Conservation (phyloP, 2,329 filamentous ascomycete species). For the Aspergillus caelatus region DNA sequence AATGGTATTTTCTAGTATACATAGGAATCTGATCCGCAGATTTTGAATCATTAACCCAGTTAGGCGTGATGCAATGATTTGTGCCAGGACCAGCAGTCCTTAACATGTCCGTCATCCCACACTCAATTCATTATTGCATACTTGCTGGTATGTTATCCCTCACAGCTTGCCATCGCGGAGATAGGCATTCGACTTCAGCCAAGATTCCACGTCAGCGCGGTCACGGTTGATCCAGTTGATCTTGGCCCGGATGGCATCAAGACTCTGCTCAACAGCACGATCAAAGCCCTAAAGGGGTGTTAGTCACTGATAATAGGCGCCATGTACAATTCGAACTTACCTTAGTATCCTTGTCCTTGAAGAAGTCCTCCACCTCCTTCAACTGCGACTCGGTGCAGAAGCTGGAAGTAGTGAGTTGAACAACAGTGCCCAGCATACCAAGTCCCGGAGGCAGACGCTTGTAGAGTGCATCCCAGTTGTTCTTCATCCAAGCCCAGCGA, state of each 20-base stretch:
- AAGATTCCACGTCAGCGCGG: slow-evolving; percentile 71
- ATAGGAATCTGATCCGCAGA: not conserved
- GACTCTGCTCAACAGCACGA: slow-evolving; percentile 84
- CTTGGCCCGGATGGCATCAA: slow-evolving; percentile 84
- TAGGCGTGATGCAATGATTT: not conserved
- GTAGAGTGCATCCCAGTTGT: slow-evolving; percentile 84
- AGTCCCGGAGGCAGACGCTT: slow-evolving; percentile 83
- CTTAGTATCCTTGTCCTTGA: slow-evolving; percentile 78
- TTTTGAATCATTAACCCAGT: not conserved
- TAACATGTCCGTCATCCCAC: not conserved
- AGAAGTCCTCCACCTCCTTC: slow-evolving; percentile 77
- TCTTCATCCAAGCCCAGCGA: slow-evolving; percentile 79
- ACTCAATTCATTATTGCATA: not conserved
- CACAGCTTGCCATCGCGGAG: slow-evolving; percentile 42
- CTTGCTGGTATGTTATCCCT: not conserved
- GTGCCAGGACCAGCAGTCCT: too few relatives aligned
- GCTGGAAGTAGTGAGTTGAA: slow-evolving; percentile 77
- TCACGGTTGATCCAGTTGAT: slow-evolving; percentile 78
- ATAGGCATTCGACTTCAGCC: slow-evolving; percentile 70
- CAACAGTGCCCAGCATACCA: slow-evolving; percentile 81
- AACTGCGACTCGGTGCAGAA: slow-evolving; percentile 79
- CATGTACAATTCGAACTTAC: slow-evolving; percentile 36
- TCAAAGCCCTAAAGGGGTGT: slow-evolving; percentile 65
- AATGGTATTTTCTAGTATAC: not conserved
- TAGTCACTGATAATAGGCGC: slow-evolving; percentile 13